Evolutionary conservation across 306 rosid species (phyloP).

Genomic region (Sicyos baderoa): DNA sequence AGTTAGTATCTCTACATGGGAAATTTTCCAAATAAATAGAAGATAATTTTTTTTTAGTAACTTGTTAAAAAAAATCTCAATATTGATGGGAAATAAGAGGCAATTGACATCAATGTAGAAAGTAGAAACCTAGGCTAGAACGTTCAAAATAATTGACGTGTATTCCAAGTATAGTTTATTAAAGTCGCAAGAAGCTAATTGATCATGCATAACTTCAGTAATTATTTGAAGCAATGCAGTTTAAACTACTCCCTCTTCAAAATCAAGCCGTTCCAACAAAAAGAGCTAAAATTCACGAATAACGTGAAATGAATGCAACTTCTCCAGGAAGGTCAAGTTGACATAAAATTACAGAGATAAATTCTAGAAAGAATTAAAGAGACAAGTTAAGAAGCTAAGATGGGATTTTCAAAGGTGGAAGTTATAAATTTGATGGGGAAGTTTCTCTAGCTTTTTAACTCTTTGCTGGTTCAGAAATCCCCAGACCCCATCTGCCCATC

Average conservation of each 20-base stretch:
- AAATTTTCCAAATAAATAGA: neutral
- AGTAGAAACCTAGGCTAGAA: neutral
- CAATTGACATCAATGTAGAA: neutral
- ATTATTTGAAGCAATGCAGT: neutral
- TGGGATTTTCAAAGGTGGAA: conserved; percentile 5
- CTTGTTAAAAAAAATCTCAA: neutral
- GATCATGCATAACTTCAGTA: neutral
- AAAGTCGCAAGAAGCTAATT: neutral
- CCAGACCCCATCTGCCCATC: neutral
- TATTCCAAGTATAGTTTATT: neutral
- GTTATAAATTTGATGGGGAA: neutral
- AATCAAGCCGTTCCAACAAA: neutral
- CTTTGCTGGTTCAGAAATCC: neutral
- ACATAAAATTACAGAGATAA: neutral
- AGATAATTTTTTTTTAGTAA: neutral
- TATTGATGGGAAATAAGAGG: neutral
- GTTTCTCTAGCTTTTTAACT: neutral
- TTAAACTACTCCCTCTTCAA: neutral
- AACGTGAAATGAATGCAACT: neutral
- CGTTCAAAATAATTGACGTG: neutral
- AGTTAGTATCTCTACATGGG: conserved; percentile 2
- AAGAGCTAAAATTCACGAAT: neutral
- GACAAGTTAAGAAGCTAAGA: neutral
- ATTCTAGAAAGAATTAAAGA: neutral
- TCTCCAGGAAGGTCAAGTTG: neutral